Conservation (phyloP, 257 asterid genomes). For the Solanum ossicruentum region DNA sequence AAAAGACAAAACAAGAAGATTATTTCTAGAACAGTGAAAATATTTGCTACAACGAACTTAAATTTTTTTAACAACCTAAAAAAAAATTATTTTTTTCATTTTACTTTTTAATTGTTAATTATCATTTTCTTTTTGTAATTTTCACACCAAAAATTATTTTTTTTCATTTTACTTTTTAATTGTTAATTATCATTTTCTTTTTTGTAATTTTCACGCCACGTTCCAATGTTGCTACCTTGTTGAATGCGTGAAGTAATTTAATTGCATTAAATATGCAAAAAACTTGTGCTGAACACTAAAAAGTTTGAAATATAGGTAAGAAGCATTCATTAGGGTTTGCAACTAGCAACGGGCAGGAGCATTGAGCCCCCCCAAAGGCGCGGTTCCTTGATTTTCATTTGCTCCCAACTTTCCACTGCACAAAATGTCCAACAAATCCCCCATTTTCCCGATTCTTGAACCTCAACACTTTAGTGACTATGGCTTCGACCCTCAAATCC, state of each 20-base stretch:
- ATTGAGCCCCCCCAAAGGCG: neutral
- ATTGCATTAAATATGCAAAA: conserved; percentile 2
- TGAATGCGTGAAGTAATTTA: neutral
- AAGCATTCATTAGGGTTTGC: conserved; percentile 6
- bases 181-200: too few relatives aligned
- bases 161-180: too few relatives aligned
- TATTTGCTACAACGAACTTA: too few relatives aligned
- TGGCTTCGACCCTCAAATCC: conserved; percentile 68
- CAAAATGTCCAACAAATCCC: conserved; percentile 33
- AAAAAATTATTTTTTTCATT: too few relatives aligned
- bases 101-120: too few relatives aligned
- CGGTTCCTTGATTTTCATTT: neutral
- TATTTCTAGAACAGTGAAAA: too few relatives aligned
- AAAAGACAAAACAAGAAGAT: too few relatives aligned
- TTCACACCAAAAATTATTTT: too few relatives aligned
- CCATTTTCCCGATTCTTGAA: conserved; percentile 37
- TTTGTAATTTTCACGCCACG: too few relatives aligned
- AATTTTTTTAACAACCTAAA: too few relatives aligned
- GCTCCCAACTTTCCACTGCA: neutral
- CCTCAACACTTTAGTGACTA: conserved; percentile 72
- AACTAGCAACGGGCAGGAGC: neutral
- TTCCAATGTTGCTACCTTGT: neutral
- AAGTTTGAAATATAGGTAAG: neutral
- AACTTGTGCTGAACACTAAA: neutral
- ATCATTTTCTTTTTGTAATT: too few relatives aligned